Evolutionary conservation across 805 yeast genomes (phyloP).

Genomic region (Brettanomyces sp.): DNA sequence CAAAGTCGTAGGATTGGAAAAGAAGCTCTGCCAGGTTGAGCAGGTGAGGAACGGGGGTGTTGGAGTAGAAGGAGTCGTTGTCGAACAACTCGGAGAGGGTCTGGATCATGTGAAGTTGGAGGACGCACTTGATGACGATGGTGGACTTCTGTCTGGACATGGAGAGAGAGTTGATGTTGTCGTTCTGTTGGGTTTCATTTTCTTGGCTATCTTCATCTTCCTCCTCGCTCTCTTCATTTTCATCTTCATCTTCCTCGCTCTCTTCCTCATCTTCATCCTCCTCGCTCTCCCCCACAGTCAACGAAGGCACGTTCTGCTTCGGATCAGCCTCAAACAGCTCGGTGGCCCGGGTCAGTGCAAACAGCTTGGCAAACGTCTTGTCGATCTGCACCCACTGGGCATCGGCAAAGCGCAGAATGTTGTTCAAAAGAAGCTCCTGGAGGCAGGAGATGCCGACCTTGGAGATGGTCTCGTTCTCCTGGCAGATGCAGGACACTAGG

Average conservation of each 20-base stretch:
- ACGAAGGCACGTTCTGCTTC: constrained; percentile 3
- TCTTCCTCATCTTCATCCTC: constrained; percentile 21
- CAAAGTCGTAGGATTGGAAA: constrained; percentile 66
- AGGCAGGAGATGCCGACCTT: constrained; percentile 89
- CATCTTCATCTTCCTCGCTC: constrained; percentile 7
- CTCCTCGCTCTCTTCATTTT: constrained; percentile 7
- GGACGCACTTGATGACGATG: constrained; percentile 85
- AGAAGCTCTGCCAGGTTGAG: constrained; percentile 51
- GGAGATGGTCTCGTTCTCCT: constrained; percentile 94
- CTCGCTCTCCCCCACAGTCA: constrained; percentile 19
- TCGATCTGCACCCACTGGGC: constrained; percentile 72
- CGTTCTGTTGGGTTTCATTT: constrained; percentile 10
- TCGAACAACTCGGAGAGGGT: constrained; percentile 74
- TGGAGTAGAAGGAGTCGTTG: constrained; percentile 53
- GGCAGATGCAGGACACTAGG: constrained; percentile 82
- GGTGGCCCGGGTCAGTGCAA: constrained; percentile 75
- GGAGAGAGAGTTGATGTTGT: constrained; percentile 11
- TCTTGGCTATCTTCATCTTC: constrained; percentile 2
- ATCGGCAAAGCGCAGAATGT: constrained; percentile 50
- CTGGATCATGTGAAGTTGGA: constrained; percentile 84
- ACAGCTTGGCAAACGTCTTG: constrained; percentile 55
- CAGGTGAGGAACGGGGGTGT: constrained; percentile 60
- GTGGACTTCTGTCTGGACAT: constrained; percentile 41
- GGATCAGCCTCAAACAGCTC: constrained; percentile 65
- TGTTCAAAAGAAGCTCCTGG: constrained; percentile 69